phyloP scores from a whole-genome alignment of 139 green algal genomes.

The Chlorella vulgaris region DNA sequence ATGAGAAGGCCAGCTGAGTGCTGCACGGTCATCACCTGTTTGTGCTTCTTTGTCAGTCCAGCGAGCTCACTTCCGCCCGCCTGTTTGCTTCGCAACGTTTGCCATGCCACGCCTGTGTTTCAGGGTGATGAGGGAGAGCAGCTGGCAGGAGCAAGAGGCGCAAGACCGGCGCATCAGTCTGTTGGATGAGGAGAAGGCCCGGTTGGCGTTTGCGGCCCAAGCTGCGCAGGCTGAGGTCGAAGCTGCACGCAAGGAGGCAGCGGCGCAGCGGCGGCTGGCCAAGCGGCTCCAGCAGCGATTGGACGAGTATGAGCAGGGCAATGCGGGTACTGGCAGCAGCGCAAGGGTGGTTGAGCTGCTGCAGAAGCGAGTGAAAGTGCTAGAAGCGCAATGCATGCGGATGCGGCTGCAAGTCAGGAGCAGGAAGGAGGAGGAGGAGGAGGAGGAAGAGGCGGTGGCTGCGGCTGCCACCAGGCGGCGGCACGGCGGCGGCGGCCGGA shows the following conservation, averaged over 20 bases:
- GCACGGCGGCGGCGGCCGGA: background rate
- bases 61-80: no score
- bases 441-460: background rate
- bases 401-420: constrained; percentile 39
- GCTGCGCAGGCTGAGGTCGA: constrained; percentile 2
- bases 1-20: no score
- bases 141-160: constrained; percentile 60
- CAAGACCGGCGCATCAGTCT: constrained; percentile 23
- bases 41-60: no score
- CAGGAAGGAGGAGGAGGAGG: constrained; percentile 17
- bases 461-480: constrained; percentile 7
- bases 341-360: constrained; percentile 56
- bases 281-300: constrained; percentile 39
- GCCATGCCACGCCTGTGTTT: background rate
- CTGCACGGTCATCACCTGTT: no score
- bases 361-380: constrained; percentile 52
- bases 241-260: constrained; percentile 24
- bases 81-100: no score
- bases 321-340: constrained; percentile 30
- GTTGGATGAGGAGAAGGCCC: constrained; percentile 35
- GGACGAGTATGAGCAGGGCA: constrained; percentile 1
- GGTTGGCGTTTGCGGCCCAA: constrained; percentile 15
- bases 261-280: constrained; percentile 27
- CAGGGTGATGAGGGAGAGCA: constrained; percentile 62
- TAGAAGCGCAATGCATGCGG: constrained; percentile 56